Base-by-base conservation (phyloP, 1,139 yeast genomes). In the Nakaseomyces uthaithaninus region DNA sequence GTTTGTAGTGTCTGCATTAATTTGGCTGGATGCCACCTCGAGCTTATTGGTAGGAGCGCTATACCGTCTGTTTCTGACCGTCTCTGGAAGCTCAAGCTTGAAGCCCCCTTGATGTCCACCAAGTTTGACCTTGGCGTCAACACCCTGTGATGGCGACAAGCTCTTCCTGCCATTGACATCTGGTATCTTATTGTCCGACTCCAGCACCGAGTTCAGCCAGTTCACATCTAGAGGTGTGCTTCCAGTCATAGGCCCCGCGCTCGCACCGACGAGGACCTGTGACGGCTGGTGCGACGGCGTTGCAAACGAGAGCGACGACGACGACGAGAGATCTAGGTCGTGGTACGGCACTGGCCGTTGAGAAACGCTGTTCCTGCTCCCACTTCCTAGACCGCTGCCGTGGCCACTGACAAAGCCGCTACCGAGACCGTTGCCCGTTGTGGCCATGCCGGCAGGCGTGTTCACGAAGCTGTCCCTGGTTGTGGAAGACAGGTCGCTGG, bases 151-250 rank as follows among this genome's bases (percentile, higher is more conserved):
- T 22, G 35, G 35, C 2, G 35, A 31, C 5, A 31, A 17, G 16
- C 35, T 31, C 25, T 31, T 31, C 4, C 25, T 12, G 4, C 6
- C 11, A 14, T 17, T 28, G 4, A 16, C 5, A 10, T 31, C 35
- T 3, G 24, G 12, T 11, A 31, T 31, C 35, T 31, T 31, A 17
- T 31, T 31, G 25, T 31, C 35, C 4, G 35, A 31, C 16, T 31
- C 35, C 12, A 31, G 25, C 25, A 31, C 25, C 3, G 35, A 19
- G 35, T 31, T 31, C 17, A 31, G 35, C 35, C 35, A 31, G 25
- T 31, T 31, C 4, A 31, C 35, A 5, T 31, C 35, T 6, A 31
- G 25, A 4, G 35, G 35, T 5, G 35, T 31, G 16, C 35, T 20
- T 5, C 35, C 35, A 2, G 25, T 25, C 16, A 12, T 15, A 3